Base-by-base conservation (phyloP, 495 filamentous ascomycete species). In the Hypoxylon perforatum region DNA sequence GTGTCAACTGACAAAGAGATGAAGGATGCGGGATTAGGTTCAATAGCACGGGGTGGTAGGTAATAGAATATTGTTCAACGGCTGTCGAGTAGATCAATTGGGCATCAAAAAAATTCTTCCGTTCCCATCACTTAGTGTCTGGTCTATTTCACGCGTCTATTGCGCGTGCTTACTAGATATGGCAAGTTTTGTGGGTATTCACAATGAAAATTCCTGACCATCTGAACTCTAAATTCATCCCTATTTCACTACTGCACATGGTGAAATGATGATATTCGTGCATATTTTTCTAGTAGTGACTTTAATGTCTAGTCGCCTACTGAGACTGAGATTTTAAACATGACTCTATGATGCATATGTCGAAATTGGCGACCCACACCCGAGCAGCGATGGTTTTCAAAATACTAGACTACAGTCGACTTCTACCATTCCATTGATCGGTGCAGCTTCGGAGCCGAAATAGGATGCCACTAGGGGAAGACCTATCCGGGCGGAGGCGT, bases 161-260 rank as follows among this genome's bases (percentile, higher is more conserved):
- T 39, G 48, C 18, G 10, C 14, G 14, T 1, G 9, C 46, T 52
- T 46, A 53, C 47, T 58, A 4, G 11, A 51, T 46, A 36, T 17
- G 9, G 47, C 19, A 52, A 12, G 3, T 18, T 44, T 45, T 52
- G 53, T 64, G 53, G 54, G 19, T 53, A 57, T 64, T 46, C 2
- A 0, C 6, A 52, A 41, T 36, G 17, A 56, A 17, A 17, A 56
- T 28, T 14, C 11, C 15, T n/a, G 4, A 14, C 38, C 6, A 38
- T 17, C 35, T 11, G 3, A 64, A 64, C 47, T 57, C 22, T 57
- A 57, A 36, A 57, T 47, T 21, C 19, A n/a, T 38, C 44, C 5
- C 19, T 56, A 56, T 15, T 48, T 38, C 44, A 6, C 19, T 56
- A 56, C 12, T 48, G 21, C 4, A 42, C 30, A 36, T 21, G n/a